Evolutionary conservation across 306 rosid species (phyloP).

Genomic region (Abrus pulchellus): DNA sequence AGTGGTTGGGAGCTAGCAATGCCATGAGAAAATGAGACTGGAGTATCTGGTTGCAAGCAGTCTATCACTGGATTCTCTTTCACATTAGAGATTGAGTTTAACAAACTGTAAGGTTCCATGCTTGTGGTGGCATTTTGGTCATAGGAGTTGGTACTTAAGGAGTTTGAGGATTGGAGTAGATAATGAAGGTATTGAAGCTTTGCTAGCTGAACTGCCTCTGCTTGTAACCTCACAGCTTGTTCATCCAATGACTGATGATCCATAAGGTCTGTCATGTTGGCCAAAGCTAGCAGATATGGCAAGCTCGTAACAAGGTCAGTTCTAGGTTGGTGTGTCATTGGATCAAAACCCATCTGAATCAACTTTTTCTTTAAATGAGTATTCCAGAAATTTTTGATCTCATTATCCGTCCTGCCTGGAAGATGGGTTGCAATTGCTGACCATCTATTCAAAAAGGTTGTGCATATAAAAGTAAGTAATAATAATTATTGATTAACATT

Average conservation of each 20-base stretch:
- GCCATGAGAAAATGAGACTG: conserved; percentile 55
- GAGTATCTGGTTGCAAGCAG: conserved; percentile 40
- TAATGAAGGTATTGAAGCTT: conserved; percentile 68
- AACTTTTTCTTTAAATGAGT: conserved; percentile 86
- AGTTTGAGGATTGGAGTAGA: conserved; percentile 63
- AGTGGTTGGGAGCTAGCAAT: conserved; percentile 68
- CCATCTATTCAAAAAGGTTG: conserved; percentile 60
- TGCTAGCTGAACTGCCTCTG: conserved; percentile 64
- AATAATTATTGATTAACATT: background rate
- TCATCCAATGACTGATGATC: conserved; percentile 62
- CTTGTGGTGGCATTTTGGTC: conserved; percentile 52
- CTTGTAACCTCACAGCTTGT: conserved; percentile 58
- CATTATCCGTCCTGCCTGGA: conserved; percentile 84
- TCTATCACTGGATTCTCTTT: conserved; percentile 50
- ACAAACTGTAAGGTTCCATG: conserved; percentile 53
- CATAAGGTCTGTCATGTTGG: conserved; percentile 64
- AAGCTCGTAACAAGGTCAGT: conserved; percentile 72
- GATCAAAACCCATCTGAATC: conserved; percentile 93
- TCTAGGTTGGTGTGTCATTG: conserved; percentile 93
- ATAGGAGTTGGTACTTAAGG: conserved; percentile 47
- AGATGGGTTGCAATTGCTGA: conserved; percentile 85
- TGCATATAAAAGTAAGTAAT: background rate
- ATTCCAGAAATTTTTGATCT: conserved; percentile 90
- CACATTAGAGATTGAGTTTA: conserved; percentile 52
- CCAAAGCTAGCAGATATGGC: conserved; percentile 71